Percentiles rank a stretch among this genome's conserved stretches.
Evolutionary conservation across 2,329 filamentous ascomycete genomes (phyloP).

Genomic region (Trichoderma harzianum): DNA sequence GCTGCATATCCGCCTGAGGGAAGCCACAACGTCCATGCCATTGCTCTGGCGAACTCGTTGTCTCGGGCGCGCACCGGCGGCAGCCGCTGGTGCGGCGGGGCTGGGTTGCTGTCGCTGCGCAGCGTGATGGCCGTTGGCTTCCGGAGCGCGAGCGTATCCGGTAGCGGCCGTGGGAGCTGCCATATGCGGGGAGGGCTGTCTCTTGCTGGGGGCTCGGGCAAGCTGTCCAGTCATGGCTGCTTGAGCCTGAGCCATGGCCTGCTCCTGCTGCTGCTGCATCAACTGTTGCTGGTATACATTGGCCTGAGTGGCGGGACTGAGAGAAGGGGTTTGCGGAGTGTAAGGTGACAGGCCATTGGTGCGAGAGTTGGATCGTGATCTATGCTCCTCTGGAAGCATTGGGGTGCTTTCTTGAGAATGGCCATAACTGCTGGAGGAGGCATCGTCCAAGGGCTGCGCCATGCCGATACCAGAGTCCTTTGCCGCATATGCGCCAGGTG

Average conservation of each 20-base stretch:
- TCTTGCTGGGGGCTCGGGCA: constrained; percentile 71
- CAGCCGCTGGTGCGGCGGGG: constrained; percentile 33
- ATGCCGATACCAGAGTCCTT: constrained; percentile 65
- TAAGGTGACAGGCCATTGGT: constrained; percentile 53
- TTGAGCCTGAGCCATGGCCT: constrained; percentile 75
- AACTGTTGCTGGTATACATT: constrained; percentile 59
- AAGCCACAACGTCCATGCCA: constrained; percentile 75
- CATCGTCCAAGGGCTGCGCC: constrained; percentile 56
- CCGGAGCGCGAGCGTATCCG: constrained; percentile 30
- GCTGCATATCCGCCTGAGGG: constrained; percentile 85
- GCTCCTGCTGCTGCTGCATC: constrained; percentile 80
- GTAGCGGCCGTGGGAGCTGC: constrained; percentile 26
- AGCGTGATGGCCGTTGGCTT: constrained; percentile 30
- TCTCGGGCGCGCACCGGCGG: constrained; percentile 63
- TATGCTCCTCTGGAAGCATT: constrained; percentile 64
- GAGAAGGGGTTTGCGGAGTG: constrained; percentile 42
- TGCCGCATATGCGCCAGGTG: constrained; percentile 46
- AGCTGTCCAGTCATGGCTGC: constrained; percentile 71
- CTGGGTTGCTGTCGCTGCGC: constrained; percentile 34
- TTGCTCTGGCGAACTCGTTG: constrained; percentile 77
- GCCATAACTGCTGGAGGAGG: constrained; percentile 42
- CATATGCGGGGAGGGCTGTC: constrained; percentile 43
- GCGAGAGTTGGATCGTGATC: constrained; percentile 66
- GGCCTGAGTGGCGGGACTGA: constrained; percentile 37
- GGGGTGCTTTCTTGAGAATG: constrained; percentile 53